Percentiles rank a stretch among this genome's conserved stretches.
Conservation (phyloP, 2,329 filamentous ascomycete species). For the Teratosphaeria epicoccoides region DNA sequence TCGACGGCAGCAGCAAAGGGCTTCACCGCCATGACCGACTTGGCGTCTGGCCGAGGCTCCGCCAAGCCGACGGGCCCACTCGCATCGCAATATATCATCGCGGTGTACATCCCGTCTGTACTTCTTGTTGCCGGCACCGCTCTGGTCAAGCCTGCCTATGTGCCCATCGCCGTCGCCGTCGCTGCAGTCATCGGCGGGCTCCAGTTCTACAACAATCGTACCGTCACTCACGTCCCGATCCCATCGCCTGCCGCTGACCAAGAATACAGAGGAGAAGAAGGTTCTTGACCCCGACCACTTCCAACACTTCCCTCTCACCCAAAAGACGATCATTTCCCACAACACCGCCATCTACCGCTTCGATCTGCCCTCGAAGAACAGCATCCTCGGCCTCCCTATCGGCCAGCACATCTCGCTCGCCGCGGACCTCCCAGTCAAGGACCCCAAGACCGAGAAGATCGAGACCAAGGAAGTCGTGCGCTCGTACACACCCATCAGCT, state of each 20-base stretch:
- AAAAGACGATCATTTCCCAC: conserved; percentile 93
- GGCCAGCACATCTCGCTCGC: conserved; percentile 98
- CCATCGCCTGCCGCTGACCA: not conserved
- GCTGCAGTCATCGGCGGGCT: conserved; percentile 56
- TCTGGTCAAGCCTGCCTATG: conserved; percentile 69
- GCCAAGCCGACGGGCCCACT: conserved; percentile 30
- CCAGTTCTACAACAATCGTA: conserved; percentile 64
- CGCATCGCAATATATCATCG: conserved; percentile 59
- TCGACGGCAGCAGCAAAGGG: conserved; percentile 3
- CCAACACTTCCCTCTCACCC: conserved; percentile 84
- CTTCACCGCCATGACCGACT: conserved; percentile 6
- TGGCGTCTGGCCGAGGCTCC: conserved; percentile 5
- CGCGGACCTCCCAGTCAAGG: conserved; percentile 62
- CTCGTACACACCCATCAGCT: conserved; percentile 86
- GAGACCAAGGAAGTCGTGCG: conserved; percentile 73
- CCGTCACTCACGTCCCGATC: conserved; percentile 6
- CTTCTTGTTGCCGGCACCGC: conserved; percentile 65
- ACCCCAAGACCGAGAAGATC: conserved; percentile 53
- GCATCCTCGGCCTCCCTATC: conserved; percentile 91
- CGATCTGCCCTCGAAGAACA: conserved; percentile 61
- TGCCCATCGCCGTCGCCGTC: conserved; percentile 57
- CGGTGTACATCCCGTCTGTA: conserved; percentile 72
- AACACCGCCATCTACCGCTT: conserved; percentile 99
- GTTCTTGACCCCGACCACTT: conserved; percentile 79
- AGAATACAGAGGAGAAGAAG: conserved; percentile 55